phyloP scores from a whole-genome alignment of 1,284 basidiomycete genomes.

The Malassezia sp. region DNA sequence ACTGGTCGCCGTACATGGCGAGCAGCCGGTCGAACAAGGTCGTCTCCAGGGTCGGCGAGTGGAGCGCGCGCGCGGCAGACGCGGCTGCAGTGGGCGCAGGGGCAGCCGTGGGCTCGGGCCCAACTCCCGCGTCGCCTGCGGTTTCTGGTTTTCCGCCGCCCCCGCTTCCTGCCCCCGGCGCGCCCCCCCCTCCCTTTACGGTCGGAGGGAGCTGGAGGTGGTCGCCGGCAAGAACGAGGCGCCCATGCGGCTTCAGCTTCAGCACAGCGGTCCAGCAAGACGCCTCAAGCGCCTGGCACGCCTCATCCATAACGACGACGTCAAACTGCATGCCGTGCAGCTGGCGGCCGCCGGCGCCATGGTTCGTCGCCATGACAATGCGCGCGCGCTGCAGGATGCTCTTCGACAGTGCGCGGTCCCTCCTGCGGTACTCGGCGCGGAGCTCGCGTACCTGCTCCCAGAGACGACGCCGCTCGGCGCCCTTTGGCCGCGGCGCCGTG shows the following conservation, averaged over 20 bases:
- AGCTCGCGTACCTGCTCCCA: slow-evolving; percentile 85
- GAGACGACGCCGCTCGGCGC: slow-evolving; percentile 67
- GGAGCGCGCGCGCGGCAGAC: slow-evolving; percentile 47
- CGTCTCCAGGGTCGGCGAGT: slow-evolving; percentile 64
- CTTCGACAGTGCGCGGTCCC: slow-evolving; percentile 70
- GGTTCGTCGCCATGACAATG: slow-evolving; percentile 82
- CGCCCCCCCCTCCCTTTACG: slow-evolving; percentile 52
- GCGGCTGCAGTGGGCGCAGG: too few species aligned
- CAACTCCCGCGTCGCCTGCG: too few species aligned
- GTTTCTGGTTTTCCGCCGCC: background rate
- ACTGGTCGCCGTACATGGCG: slow-evolving; percentile 65
- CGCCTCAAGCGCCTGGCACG: slow-evolving; percentile 85
- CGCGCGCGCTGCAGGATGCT: slow-evolving; percentile 67
- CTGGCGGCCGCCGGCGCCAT: slow-evolving; percentile 51
- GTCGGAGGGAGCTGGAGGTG: slow-evolving; percentile 67
- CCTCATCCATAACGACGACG: slow-evolving; percentile 82
- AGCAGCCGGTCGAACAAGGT: slow-evolving; percentile 87
- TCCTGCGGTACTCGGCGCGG: slow-evolving; percentile 80
- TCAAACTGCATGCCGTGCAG: slow-evolving; percentile 55
- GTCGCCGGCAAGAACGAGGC: slow-evolving; percentile 47
- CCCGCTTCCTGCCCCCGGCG: too few species aligned
- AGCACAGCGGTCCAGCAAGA: slow-evolving; percentile 93
- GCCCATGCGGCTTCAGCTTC: slow-evolving; percentile 20
- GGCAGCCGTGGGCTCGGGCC: background rate
- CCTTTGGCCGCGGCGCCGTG: slow-evolving; percentile 48